phyloP scores from a whole-genome alignment of 306 rosid species.

The Pyrus pyrifolia region DNA sequence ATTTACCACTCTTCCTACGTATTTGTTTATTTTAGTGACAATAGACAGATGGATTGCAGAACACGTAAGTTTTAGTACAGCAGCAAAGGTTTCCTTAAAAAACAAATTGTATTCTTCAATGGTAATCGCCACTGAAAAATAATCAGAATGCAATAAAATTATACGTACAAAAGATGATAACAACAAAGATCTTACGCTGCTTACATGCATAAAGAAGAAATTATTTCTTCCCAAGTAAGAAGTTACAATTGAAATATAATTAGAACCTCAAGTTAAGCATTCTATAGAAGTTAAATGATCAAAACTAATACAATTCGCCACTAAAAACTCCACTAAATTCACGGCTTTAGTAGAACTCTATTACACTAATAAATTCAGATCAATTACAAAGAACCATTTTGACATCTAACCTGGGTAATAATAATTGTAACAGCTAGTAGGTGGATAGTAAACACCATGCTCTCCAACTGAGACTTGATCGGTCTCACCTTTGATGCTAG shows the following conservation, averaged over 20 bases:
- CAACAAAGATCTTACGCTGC: background rate
- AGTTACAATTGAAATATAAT: too few relatives aligned
- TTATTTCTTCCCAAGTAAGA: background rate
- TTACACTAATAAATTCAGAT: background rate
- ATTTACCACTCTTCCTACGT: background rate
- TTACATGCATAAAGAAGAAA: background rate
- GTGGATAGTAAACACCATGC: constrained; percentile 34
- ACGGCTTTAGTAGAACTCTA: background rate
- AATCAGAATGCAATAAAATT: background rate
- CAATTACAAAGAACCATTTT: constrained; percentile 11
- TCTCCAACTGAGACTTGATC: constrained; percentile 39
- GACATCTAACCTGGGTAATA: constrained; percentile 42
- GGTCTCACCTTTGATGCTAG: constrained; percentile 47
- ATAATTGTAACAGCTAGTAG: constrained; percentile 37
- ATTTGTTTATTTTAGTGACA: background rate
- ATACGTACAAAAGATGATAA: background rate
- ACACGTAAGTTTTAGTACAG: background rate
- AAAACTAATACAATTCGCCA: background rate
- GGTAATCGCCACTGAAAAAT: background rate
- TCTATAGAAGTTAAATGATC: too few relatives aligned
- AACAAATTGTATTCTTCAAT: background rate
- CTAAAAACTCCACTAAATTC: background rate
- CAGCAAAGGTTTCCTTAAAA: background rate
- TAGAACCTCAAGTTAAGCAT: background rate
- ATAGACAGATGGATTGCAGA: background rate